A percentile compares a stretch with the other conserved stretches of the same genome.
These are phyloP conservation scores for Poa annua DNA, from an alignment of 176 grass and related monocot genomes.

Conservation along the genomic window DNA sequence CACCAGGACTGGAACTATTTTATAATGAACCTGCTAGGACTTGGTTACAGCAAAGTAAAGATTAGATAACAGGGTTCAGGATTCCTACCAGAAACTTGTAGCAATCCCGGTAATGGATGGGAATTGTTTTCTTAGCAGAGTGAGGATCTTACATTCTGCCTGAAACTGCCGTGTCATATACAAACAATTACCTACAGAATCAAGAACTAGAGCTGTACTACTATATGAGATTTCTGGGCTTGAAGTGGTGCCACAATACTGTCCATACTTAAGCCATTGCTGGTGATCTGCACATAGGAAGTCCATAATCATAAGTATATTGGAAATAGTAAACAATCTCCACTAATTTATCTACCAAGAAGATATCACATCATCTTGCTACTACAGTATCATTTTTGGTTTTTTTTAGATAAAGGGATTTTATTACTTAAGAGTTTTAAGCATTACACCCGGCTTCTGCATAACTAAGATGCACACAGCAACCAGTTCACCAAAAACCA, in stretches of 20 bases:
- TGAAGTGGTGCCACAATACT: neutral
- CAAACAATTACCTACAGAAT: neutral
- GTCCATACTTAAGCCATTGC: neutral
- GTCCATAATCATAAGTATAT: neutral
- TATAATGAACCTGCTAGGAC: neutral
- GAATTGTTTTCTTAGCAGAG: too few relatives aligned
- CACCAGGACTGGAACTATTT: neutral
- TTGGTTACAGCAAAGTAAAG: neutral
- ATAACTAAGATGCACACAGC: too few relatives aligned
- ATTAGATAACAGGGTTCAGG: neutral
- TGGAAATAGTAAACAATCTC: conserved; percentile 2
- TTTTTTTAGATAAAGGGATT: too few relatives aligned
- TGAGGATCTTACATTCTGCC: too few relatives aligned
- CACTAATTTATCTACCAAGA: conserved; percentile 20
- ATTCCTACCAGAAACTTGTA: conserved; percentile 1
- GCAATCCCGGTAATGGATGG: neutral
- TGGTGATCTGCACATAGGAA: neutral
- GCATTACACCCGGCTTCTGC: too few relatives aligned
- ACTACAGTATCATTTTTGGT: too few relatives aligned
- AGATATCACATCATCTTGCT: conserved; percentile 5
- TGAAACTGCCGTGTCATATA: neutral
- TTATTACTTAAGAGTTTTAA: too few relatives aligned
- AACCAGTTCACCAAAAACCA: too few relatives aligned
- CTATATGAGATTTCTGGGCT: neutral
- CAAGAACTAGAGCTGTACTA: conserved; percentile 10